Conservation (phyloP, 768 basidiomycete genomes). For the Mycena filopes region DNA sequence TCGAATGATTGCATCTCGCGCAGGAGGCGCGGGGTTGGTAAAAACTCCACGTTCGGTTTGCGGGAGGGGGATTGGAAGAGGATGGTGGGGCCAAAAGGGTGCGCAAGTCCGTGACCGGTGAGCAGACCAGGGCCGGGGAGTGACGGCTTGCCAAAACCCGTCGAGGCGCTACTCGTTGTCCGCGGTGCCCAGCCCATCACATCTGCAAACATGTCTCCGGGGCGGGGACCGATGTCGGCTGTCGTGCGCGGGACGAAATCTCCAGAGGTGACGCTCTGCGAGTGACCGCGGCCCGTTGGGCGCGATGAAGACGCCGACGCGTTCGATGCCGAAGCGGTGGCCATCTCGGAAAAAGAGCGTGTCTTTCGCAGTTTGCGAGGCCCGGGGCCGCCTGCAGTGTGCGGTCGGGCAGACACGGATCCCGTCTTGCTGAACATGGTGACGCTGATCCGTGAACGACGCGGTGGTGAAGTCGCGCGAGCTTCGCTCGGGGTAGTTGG, state of each 20-base stretch:
- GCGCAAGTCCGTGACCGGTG: conserved; percentile 32
- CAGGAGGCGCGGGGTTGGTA: conserved; percentile 64
- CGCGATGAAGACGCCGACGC: conserved; percentile 38
- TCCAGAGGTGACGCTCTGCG: conserved; percentile 81
- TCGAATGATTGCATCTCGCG: conserved; percentile 92
- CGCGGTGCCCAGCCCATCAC: conserved; percentile 70
- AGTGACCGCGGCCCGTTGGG: conserved; percentile 69
- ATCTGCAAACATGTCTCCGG: conserved; percentile 69
- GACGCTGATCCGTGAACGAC: conserved; percentile 76
- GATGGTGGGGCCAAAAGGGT: conserved; percentile 76
- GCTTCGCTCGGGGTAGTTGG: conserved; percentile 48
- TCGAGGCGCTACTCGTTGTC: conserved; percentile 47
- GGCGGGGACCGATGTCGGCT: conserved; percentile 29
- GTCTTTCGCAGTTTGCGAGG: conserved; percentile 76
- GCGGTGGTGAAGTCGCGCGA: conserved; percentile 60
- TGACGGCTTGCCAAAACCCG: conserved; percentile 43
- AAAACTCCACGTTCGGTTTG: conserved; percentile 52
- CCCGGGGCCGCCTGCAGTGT: conserved; percentile 40
- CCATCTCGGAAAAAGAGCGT: conserved; percentile 76
- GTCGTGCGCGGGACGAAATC: conserved; percentile 47
- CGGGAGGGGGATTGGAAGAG: conserved; percentile 68
- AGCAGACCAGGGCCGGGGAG: conserved; percentile 35
- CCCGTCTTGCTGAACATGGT: conserved; percentile 58
- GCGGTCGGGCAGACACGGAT: conserved; percentile 44
- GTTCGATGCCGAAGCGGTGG: conserved; percentile 42